Conservation (phyloP, 306 rosid genomes). For the Pyrus communis region DNA sequence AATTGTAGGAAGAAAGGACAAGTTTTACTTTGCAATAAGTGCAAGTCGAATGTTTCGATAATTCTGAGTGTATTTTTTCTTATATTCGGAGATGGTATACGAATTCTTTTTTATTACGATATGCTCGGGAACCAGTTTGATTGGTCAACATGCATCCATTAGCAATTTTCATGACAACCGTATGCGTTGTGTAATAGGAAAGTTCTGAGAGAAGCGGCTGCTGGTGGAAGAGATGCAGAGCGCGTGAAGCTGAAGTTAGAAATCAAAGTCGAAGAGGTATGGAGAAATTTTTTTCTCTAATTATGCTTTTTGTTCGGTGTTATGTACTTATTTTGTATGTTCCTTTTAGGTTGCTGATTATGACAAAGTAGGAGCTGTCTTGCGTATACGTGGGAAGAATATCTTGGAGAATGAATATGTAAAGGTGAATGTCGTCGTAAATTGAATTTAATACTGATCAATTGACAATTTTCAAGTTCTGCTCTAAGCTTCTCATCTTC, state of each 20-base stretch:
- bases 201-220: constrained; percentile 70
- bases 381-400: constrained; percentile 90
- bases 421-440: constrained; percentile 45
- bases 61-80: background rate
- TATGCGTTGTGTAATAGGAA: constrained; percentile 43
- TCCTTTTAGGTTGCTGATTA: constrained; percentile 68
- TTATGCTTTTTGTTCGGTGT: background rate
- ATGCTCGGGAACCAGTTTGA: background rate
- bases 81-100: background rate
- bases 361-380: constrained; percentile 72
- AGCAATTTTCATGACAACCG: background rate
- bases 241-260: constrained; percentile 83
- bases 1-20: background rate
- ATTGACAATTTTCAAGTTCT: background rate
- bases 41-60: background rate
- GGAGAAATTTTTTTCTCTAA: background rate
- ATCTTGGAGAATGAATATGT: constrained; percentile 78
- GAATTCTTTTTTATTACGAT: background rate
- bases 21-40: background rate
- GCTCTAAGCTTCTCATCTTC: constrained; percentile 12
- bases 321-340: background rate
- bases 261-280: constrained; percentile 80
- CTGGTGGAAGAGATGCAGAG: constrained; percentile 88
- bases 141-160: background rate
- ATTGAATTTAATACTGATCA: background rate